A percentile compares a stretch with the other conserved stretches of the same genome.
Evolutionary conservation across 179 eudicot genomes (phyloP).

Genomic region (Nepenthes alata): DNA sequence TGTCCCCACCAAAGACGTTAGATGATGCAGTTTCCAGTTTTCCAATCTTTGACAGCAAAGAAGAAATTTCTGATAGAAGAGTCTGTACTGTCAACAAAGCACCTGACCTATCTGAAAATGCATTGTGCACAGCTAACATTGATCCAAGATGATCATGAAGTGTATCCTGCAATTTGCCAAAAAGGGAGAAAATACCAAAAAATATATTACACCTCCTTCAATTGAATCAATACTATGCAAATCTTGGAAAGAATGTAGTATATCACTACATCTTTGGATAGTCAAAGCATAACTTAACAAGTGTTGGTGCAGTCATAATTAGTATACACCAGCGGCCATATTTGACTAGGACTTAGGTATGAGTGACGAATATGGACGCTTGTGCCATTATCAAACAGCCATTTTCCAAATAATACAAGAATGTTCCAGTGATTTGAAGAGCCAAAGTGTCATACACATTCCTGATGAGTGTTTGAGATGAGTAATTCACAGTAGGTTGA

Average conservation of each 20-base stretch:
- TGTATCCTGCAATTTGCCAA: constrained; percentile 44
- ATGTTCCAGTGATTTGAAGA: neutral
- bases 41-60: constrained; percentile 50
- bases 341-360: too few relatives aligned
- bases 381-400: too few relatives aligned
- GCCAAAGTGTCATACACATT: neutral
- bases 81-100: constrained; percentile 93
- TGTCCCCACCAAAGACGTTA: constrained; percentile 66
- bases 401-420: too few relatives aligned
- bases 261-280: too few relatives aligned
- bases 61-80: constrained; percentile 68
- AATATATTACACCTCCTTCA: neutral
- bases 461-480: neutral
- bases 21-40: constrained; percentile 64
- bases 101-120: constrained; percentile 85
- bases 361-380: too few relatives aligned
- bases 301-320: too few relatives aligned
- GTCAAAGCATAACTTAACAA: too few relatives aligned
- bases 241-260: too few relatives aligned
- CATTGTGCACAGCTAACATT: constrained; percentile 66
- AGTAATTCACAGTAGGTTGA: too few relatives aligned
- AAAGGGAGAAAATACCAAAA: neutral
- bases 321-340: neutral
- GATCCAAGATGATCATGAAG: constrained; percentile 77
- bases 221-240: neutral